These are phyloP conservation scores for Coprinopsis marcescibilis DNA, from an alignment of 768 basidiomycete genomes.

Conservation along the genomic window DNA sequence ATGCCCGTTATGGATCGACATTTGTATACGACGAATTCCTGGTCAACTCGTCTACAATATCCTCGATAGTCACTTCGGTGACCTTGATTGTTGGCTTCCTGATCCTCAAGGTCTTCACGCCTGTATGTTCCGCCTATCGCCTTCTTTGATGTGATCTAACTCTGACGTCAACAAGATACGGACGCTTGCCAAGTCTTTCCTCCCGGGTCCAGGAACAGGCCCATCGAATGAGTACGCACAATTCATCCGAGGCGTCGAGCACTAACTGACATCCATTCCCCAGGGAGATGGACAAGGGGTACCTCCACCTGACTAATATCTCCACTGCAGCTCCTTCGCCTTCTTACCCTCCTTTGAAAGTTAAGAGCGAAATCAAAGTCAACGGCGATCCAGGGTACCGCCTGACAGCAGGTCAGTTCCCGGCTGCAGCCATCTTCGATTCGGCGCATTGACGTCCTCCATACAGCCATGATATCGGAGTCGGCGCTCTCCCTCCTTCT, in stretches of 20 bases:
- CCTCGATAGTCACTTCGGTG: conserved; percentile 36
- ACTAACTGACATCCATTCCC: background rate
- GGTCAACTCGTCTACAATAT: conserved; percentile 31
- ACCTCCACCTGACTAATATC: conserved; percentile 59
- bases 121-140: conserved; percentile 26
- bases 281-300: conserved; percentile 58
- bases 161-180: conserved; percentile 36
- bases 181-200: conserved; percentile 44
- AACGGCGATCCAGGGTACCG: conserved; percentile 76
- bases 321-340: conserved; percentile 43
- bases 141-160: background rate
- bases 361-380: conserved; percentile 57
- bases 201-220: conserved; percentile 53
- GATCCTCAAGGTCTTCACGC: conserved; percentile 28
- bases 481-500: conserved; percentile 68
- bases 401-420: conserved; percentile 44
- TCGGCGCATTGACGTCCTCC: background rate
- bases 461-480: conserved; percentile 48
- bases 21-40: conserved; percentile 78
- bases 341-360: conserved; percentile 38
- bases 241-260: no score
- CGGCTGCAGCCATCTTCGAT: background rate
- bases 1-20: conserved; percentile 53
- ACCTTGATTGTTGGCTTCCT: conserved; percentile 28
- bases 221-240: conserved; percentile 55